Conservation (phyloP, 2,329 filamentous ascomycete genomes). For the Calycina herbarum region DNA sequence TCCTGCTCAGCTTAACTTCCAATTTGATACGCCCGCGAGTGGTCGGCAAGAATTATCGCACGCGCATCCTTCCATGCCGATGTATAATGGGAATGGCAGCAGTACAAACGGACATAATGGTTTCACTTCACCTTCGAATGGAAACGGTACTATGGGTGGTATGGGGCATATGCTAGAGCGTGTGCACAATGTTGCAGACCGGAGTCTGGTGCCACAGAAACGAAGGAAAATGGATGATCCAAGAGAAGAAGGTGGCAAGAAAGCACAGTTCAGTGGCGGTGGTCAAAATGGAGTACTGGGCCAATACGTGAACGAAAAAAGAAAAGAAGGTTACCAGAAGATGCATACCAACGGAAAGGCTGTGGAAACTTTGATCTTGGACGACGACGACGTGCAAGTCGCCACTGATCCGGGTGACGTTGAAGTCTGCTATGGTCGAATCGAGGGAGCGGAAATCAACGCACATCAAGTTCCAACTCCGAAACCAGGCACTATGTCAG, state of each 20-base stretch:
- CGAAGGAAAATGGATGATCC: constrained; percentile 58
- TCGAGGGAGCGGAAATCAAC: constrained; percentile 67
- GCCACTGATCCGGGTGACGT: constrained; percentile 62
- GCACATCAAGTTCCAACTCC: constrained; percentile 68
- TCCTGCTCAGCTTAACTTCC: constrained; percentile 30
- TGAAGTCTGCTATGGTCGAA: constrained; percentile 78
- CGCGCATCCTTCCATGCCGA: constrained; percentile 4
- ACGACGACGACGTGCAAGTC: constrained; percentile 59
- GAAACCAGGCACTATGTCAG: constrained; percentile 60
- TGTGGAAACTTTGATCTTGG: constrained; percentile 48
- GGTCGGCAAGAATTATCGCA: constrained; percentile 18
- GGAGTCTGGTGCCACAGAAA: constrained; percentile 63
- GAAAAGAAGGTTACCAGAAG: constrained; percentile 45
- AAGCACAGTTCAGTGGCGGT: constrained; percentile 45
- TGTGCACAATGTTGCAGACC: constrained; percentile 72
- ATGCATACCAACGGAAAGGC: constrained; percentile 36
- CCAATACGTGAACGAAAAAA: constrained; percentile 64
- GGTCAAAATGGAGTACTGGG: constrained; percentile 61
- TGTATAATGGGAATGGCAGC: constrained; percentile 12
- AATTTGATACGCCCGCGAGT: constrained; percentile 36
- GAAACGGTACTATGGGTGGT: constrained; percentile 38
- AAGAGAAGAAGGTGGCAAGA: constrained; percentile 43
- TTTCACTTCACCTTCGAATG: constrained; percentile 28
- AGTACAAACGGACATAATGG: constrained; percentile 21
- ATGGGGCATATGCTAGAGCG: constrained; percentile 69